A percentile compares a stretch with the other conserved stretches of the same genome.
Conservation (phyloP, 495 filamentous ascomycete species). For the Aspergillus coremiiformis region DNA sequence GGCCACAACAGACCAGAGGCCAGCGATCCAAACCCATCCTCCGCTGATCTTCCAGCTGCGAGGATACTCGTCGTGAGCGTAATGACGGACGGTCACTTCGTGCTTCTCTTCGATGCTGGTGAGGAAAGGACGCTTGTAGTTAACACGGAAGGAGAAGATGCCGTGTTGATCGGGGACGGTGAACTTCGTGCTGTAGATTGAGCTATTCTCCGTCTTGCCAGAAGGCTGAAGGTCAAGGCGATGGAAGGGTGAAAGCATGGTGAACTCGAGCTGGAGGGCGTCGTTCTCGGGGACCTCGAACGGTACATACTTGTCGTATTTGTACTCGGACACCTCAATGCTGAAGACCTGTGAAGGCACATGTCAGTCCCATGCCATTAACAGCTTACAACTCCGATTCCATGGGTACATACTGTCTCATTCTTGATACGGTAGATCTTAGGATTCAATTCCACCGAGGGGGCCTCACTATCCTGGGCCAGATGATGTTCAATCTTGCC, state of each 20-base stretch:
- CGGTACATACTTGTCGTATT: slow-evolving; percentile 59
- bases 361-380: slow-evolving; percentile 18
- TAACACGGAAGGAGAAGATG: slow-evolving; percentile 93
- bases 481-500: slow-evolving; percentile 77
- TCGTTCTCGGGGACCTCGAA: slow-evolving; percentile 64
- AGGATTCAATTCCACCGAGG: slow-evolving; percentile 61
- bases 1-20: slow-evolving; percentile 71
- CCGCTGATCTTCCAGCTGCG: slow-evolving; percentile 82
- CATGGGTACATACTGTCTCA: slow-evolving; percentile 66
- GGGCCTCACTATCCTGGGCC: slow-evolving; percentile 34
- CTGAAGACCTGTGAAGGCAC: slow-evolving; percentile 58
- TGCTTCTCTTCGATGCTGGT: slow-evolving; percentile 89
- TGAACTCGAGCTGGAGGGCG: slow-evolving; percentile 86
- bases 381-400: not conserved
- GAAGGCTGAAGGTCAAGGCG: slow-evolving; percentile 66
- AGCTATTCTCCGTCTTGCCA: slow-evolving; percentile 53
- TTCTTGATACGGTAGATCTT: slow-evolving; percentile 94
- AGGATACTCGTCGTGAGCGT: slow-evolving; percentile 94
- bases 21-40: slow-evolving; percentile 93
- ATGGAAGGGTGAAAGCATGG: slow-evolving; percentile 97
- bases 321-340: slow-evolving; percentile 83
- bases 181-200: slow-evolving; percentile 69
- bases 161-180: slow-evolving; percentile 90
- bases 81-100: slow-evolving; percentile 88
- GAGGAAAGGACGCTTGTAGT: slow-evolving; percentile 92